A percentile compares a stretch with the other conserved stretches of the same genome.
phyloP scores from a whole-genome alignment of 345 rosid genomes.

The Mallotus nudiflorus region DNA sequence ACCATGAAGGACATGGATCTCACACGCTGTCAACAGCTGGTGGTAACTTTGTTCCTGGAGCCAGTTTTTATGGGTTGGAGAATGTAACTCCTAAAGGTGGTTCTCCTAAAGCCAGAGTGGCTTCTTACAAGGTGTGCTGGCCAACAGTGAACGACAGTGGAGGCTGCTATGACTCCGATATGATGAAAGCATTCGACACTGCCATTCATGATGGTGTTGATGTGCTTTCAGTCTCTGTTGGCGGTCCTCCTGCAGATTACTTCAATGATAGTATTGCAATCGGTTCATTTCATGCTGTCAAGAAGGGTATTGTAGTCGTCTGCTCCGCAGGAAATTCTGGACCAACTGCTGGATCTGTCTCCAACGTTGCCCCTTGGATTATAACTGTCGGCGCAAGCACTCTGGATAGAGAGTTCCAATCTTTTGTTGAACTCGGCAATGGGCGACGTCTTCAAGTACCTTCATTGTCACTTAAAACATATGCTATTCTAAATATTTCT shows the following conservation, averaged over 20 bases:
- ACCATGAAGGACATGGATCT: slow-evolving; percentile 77
- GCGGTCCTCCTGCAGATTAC: slow-evolving; percentile 42
- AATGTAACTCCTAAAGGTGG: slow-evolving; percentile 83
- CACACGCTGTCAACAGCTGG: slow-evolving; percentile 92
- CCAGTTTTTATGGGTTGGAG: slow-evolving; percentile 53
- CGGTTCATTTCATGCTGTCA: slow-evolving; percentile 78
- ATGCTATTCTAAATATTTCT: not conserved
- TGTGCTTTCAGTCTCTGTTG: slow-evolving; percentile 70
- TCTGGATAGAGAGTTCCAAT: slow-evolving; percentile 44
- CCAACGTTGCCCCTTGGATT: slow-evolving; percentile 59
- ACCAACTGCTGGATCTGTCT: slow-evolving; percentile 37
- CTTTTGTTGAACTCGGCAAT: slow-evolving; percentile 38
- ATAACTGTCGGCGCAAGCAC: slow-evolving; percentile 66
- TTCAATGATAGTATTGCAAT: slow-evolving; percentile 65
- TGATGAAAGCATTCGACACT: slow-evolving; percentile 62
- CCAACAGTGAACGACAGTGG: slow-evolving; percentile 38
- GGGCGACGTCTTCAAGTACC: slow-evolving; percentile 36
- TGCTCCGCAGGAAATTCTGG: slow-evolving; percentile 61
- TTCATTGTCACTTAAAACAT: not conserved
- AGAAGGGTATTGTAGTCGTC: slow-evolving; percentile 57
- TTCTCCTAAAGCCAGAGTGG: slow-evolving; percentile 75
- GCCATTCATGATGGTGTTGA: slow-evolving; percentile 85
- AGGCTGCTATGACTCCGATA: slow-evolving; percentile 74
- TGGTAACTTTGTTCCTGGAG: slow-evolving; percentile 56
- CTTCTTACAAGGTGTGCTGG: slow-evolving; percentile 91